Evolutionary conservation across 306 rosid species (phyloP).

Genomic region (Adenanthera pavonina): DNA sequence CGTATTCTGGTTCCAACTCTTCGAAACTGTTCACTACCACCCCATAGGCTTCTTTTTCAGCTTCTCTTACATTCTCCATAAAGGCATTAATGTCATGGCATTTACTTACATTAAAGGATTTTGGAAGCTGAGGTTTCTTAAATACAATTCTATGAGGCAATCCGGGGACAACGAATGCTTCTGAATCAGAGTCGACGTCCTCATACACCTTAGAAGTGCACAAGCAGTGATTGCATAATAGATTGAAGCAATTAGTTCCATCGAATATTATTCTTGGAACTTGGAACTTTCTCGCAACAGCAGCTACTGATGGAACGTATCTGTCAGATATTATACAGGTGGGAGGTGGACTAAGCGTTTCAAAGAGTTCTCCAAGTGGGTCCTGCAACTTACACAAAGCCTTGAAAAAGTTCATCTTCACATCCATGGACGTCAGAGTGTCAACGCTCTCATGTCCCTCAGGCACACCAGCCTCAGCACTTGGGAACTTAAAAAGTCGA

Average conservation of each 20-base stretch:
- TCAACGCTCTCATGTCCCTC: conserved; percentile 51
- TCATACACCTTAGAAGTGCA: conserved; percentile 29
- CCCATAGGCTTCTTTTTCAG: conserved; percentile 42
- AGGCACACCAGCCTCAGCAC: not conserved
- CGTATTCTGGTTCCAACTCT: conserved; percentile 50
- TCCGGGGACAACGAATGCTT: conserved; percentile 36
- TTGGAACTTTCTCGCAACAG: conserved; percentile 33
- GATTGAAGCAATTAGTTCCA: conserved; percentile 46
- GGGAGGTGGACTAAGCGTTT: conserved; percentile 42
- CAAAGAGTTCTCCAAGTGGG: conserved; percentile 40
- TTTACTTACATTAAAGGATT: not conserved
- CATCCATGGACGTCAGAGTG: not conserved
- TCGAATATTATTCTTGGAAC: conserved; percentile 60
- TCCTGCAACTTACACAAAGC: conserved; percentile 47
- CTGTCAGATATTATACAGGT: conserved; percentile 56
- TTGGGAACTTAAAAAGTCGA: conserved; percentile 41
- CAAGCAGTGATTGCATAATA: conserved; percentile 38
- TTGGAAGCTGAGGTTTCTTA: conserved; percentile 37
- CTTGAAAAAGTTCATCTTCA: conserved; percentile 47
- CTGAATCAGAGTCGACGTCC: not conserved
- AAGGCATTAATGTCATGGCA: not conserved
- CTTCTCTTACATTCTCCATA: conserved; percentile 3
- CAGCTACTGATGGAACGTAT: conserved; percentile 47
- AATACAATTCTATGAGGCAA: conserved; percentile 42
- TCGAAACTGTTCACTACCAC: conserved; percentile 52